phyloP scores from a whole-genome alignment of 1,139 yeast genomes.

The Scheffersomyces lignicola region DNA sequence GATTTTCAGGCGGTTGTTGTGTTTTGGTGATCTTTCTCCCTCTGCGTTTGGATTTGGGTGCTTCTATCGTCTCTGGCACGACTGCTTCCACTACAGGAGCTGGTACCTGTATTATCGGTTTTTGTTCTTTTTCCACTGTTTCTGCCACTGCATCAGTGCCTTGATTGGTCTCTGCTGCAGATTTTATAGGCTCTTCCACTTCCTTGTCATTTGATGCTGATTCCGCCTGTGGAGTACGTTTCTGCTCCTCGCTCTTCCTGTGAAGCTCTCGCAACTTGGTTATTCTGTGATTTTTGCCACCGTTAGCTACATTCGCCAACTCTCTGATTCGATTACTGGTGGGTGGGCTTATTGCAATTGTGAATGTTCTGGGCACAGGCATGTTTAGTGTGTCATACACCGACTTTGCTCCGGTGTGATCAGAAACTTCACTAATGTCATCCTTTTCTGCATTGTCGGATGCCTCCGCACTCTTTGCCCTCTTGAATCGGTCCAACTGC shows the following conservation, averaged over 20 bases:
- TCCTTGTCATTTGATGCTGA: background rate
- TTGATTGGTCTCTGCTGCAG: constrained; percentile 4
- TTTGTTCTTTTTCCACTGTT: background rate
- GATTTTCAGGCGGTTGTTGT: too few species aligned
- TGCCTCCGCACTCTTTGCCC: background rate
- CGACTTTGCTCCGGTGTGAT: too few species aligned
- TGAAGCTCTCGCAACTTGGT: constrained; percentile 1
- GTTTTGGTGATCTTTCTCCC: constrained; percentile 2
- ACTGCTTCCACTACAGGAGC: too few species aligned
- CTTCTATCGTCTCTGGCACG: background rate
- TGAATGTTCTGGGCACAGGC: too few species aligned
- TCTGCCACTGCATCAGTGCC: background rate
- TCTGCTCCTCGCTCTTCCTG: background rate
- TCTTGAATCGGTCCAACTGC: constrained; percentile 16
- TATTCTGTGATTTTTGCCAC: constrained; percentile 1
- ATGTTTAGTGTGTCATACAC: too few species aligned
- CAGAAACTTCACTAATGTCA: too few species aligned
- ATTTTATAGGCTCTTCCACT: background rate
- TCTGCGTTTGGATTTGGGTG: constrained; percentile 1
- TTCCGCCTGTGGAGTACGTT: constrained; percentile 1
- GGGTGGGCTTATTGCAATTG: too few species aligned
- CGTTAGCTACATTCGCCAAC: too few species aligned
- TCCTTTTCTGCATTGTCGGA: too few species aligned
- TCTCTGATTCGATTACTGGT: too few species aligned
- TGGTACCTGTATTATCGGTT: too few species aligned